Evolutionary conservation across 139 green algal species (phyloP), one percentile per base, ranked within the genome.

Genomic region (Yamagishiella unicocca): DNA sequence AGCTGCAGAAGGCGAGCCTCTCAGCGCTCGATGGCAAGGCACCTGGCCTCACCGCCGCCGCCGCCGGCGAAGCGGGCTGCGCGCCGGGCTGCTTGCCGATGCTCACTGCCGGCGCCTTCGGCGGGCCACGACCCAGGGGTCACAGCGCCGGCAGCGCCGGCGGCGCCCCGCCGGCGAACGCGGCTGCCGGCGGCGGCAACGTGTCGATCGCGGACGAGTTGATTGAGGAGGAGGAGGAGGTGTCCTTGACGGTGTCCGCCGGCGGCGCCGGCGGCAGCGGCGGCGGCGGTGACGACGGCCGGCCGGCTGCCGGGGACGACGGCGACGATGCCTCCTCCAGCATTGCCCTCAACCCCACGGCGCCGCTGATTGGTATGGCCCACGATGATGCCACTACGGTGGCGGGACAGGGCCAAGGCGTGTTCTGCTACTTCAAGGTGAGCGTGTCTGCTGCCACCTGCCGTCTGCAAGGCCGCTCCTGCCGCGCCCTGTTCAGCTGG

Each of bases 351-450:
- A 64, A 70, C 37, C 21, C 46, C 6, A 83, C 53, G 6, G 2
- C 35, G 50, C 75, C 53, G 9, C 27, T 83, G 12, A 82, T 46
- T 46, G 74, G 43, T 22, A 71, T 83, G 54, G 55, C 29, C 22
- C 2, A 31, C 25, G 76, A 53, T 45, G 25, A 46, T n/a, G 31
- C 76, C 3, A 29, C 61, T 50, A 53, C 50, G 78, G 42, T 12
- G 17, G 29, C 37, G 55, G 55, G 55, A 42, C 40, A 75, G 31
- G 78, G 45, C 1, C 24, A 70, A 10, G 81, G 81, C 35, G 61
- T 80, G 46, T 87, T 72, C 66, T 87, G 66, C 25, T 87, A 87
- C 82, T 87, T 87, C 35, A 87, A 87, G 82, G 82, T 87, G 43
- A 33, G 54, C 1, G 33, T 29, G 31, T 19, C 62, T 40, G 29